Percentiles rank a stretch among this genome's conserved stretches.
Evolutionary conservation across 768 basidiomycete species (phyloP).

Genomic region (Collybia sp.): DNA sequence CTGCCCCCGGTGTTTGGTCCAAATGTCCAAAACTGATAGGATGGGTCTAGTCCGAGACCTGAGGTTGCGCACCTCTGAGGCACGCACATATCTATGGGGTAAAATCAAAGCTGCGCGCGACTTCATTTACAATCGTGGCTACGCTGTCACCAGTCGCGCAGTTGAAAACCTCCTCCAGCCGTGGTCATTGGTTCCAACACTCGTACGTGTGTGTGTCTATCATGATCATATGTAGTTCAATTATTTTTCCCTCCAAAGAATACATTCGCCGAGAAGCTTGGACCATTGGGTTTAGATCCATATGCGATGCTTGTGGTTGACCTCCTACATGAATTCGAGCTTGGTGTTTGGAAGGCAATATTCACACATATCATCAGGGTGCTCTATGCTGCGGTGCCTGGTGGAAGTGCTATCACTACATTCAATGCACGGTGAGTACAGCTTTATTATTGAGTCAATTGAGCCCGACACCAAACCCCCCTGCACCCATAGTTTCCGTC

Average conservation of each 20-base stretch:
- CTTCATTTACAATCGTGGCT: background rate
- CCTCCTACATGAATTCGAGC: slow-evolving; percentile 31
- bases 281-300: slow-evolving; percentile 12
- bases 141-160: background rate
- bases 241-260: slow-evolving; percentile 14
- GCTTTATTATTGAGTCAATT: too few relatives aligned
- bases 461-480: too few relatives aligned
- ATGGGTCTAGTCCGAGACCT: slow-evolving; percentile 16
- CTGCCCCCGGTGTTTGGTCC: slow-evolving; percentile 16
- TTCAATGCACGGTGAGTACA: slow-evolving; percentile 3
- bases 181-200: slow-evolving; percentile 11
- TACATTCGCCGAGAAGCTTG: slow-evolving; percentile 17
- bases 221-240: background rate
- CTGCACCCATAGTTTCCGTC: slow-evolving; percentile 9
- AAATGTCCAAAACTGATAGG: slow-evolving; percentile 12
- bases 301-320: slow-evolving; percentile 22
- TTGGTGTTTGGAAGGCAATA: slow-evolving; percentile 29
- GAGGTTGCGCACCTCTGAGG: background rate
- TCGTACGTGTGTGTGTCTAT: slow-evolving; percentile 2
- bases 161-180: slow-evolving; percentile 9
- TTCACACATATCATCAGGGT: slow-evolving; percentile 27
- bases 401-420: background rate
- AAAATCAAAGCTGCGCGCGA: background rate
- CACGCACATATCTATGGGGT: background rate
- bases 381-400: slow-evolving; percentile 10